Evolutionary conservation across 139 green algal genomes (phyloP).

Genomic region (Haematococcus lacustris): DNA sequence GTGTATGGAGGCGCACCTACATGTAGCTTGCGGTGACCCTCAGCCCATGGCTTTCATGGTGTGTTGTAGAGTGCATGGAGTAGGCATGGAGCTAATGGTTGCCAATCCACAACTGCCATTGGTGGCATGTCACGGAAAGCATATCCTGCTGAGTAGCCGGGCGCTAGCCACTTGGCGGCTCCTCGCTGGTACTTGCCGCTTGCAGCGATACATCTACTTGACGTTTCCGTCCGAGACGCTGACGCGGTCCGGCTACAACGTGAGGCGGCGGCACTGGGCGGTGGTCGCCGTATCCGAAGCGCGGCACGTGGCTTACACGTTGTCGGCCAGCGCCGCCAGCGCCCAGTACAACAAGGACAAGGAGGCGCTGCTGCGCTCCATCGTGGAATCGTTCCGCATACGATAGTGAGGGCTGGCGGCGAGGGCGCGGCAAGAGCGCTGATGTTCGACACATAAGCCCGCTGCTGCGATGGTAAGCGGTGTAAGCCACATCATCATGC

Average conservation of each 20-base stretch:
- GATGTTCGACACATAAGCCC: too few species aligned
- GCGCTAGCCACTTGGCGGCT: not conserved
- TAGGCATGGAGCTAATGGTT: not conserved
- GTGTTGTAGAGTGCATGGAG: not conserved
- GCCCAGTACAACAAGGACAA: conserved; percentile 58
- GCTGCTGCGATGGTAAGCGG: too few species aligned
- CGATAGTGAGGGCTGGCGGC: conserved; percentile 9
- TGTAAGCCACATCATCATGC: too few species aligned
- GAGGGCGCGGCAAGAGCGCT: too few species aligned
- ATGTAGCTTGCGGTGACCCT: too few species aligned
- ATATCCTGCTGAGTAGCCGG: not conserved
- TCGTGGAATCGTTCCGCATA: conserved; percentile 52
- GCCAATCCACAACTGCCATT: not conserved
- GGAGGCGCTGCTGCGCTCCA: conserved; percentile 29
- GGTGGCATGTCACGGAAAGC: not conserved
- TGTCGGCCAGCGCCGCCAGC: conserved; percentile 27
- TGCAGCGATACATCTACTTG: conserved; percentile 49
- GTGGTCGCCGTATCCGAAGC: conserved; percentile 29
- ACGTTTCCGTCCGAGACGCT: conserved; percentile 56
- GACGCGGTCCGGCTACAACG: conserved; percentile 61
- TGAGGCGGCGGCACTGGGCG: conserved; percentile 53
- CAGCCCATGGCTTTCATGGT: too few species aligned
- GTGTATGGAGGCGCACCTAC: too few species aligned
- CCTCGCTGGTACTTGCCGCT: not conserved
- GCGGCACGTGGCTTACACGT: conserved; percentile 28